Conservation (phyloP, 345 rosid genomes). For the Syzygium aqueum region DNA sequence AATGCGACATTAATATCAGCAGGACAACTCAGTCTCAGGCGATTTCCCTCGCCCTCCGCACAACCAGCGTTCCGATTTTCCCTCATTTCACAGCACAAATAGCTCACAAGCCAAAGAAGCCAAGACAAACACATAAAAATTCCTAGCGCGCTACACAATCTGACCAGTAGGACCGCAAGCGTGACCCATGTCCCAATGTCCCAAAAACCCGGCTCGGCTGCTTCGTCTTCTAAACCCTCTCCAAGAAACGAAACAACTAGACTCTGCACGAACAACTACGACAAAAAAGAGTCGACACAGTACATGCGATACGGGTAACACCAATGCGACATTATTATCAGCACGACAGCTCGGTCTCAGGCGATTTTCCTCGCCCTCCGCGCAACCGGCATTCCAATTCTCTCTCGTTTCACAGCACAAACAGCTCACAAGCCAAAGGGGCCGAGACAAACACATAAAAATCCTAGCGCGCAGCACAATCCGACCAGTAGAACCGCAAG, state of each 20-base stretch:
- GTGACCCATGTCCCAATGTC: not conserved
- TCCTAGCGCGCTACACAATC: not conserved
- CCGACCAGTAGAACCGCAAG: not conserved
- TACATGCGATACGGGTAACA: not conserved
- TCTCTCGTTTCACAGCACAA: not conserved
- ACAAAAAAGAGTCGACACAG: not conserved
- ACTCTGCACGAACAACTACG: not conserved
- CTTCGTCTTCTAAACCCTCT: not conserved
- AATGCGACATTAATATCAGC: not conserved
- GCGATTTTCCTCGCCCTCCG: not conserved
- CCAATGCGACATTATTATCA: not conserved
- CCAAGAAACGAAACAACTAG: not conserved
- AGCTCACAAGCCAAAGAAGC: not conserved
- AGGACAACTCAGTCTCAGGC: not conserved
- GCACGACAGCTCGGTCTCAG: not conserved
- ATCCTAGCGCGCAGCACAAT: not conserved
- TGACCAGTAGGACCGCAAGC: not conserved
- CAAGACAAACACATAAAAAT: not conserved
- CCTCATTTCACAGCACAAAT: not conserved
- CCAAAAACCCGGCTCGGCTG: not conserved
- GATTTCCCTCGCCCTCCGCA: not conserved
- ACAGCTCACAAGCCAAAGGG: not conserved
- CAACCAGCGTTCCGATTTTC: not conserved
- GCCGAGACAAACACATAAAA: not conserved
- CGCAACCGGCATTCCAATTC: not conserved